Base-by-base conservation (phyloP, 768 basidiomycete species). In the Clathrus columnatus region DNA sequence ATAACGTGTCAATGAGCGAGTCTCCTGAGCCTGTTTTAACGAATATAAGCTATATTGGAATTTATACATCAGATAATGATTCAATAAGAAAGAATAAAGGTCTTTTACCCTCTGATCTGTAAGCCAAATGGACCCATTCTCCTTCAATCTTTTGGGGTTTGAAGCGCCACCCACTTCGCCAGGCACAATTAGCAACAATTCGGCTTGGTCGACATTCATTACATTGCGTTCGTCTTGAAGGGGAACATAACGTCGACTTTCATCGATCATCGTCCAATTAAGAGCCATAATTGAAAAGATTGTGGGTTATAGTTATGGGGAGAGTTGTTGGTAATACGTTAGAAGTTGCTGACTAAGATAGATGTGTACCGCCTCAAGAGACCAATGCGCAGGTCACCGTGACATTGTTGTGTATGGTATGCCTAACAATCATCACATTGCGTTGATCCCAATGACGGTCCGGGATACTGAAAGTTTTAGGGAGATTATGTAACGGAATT, bases 221-320 rank as follows among this genome's bases (percentile, higher is more conserved):
- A 89, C 76, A 0, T 71, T 76, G 63, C 70, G 69, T 66, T 91
- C 88, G 44, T 80, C 67, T 0, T 77, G 81, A 18, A 89, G 71
- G 16, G 84, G 84, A 8, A 87, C 70, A 4, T 85, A 84, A 8
- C 75, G 69, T 50, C 79, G 75, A 42, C 82, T 73, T 4, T 74
- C 66, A 54, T 73, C 74, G 23, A 89, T 73, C 77, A 85, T 86
- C 0, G 78, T 76, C 83, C 84, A 88, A 71, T 91, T 88, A 43
- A 91, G 74, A 6, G 87, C 83, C 88, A 90, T 90, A n/a, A 51
- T 57, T 16, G 61, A 32, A n/a, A n/a, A n/a, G n/a, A n/a, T n/a
- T n/a, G n/a, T n/a, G n/a, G n/a, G n/a, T n/a, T n/a, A n/a, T n/a
- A n/a, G n/a, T n/a, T n/a, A n/a, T n/a, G n/a, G n/a, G 14, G 48